Evolutionary conservation across 805 yeast genomes (phyloP).

Genomic region (Saturnispora kantuleensis): DNA sequence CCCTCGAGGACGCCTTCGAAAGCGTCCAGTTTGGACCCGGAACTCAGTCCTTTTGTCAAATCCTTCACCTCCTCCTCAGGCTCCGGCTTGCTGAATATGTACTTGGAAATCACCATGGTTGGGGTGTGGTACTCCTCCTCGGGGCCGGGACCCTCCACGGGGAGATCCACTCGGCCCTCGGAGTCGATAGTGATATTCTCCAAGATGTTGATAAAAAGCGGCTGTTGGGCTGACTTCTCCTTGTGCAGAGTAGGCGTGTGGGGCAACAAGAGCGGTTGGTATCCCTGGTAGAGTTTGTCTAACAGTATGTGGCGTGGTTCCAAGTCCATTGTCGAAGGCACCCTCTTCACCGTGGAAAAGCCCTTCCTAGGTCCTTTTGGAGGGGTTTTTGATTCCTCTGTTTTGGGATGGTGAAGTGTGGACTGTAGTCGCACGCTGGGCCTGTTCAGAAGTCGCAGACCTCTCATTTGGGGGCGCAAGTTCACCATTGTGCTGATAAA

Average conservation of each 20-base stretch:
- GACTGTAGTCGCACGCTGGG: neutral
- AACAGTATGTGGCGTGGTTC: constrained; percentile 27
- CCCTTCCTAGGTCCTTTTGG: constrained; percentile 15
- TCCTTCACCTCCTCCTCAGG: constrained; percentile 12
- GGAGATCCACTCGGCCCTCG: constrained; percentile 1
- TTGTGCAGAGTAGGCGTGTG: constrained; percentile 20
- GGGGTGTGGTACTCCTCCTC: constrained; percentile 13
- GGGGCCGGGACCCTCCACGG: constrained; percentile 2
- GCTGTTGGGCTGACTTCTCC: constrained; percentile 17
- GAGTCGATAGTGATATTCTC: constrained; percentile 22
- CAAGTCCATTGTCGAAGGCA: constrained; percentile 25
- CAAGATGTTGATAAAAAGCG: constrained; percentile 27
- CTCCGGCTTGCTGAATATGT: constrained; percentile 13
- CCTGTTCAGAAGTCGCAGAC: no score
- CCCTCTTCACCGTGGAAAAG: constrained; percentile 26
- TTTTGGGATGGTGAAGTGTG: neutral
- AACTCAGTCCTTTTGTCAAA: neutral
- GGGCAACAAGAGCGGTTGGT: constrained; percentile 28
- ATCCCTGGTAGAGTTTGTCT: constrained; percentile 29
- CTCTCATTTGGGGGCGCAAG: no score
- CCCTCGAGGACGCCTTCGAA: neutral
- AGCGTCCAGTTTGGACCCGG: neutral
- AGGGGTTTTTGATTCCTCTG: neutral
- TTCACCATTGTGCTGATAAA: no score
- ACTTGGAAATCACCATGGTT: constrained; percentile 15